Evolutionary conservation across 208 protist species (phyloP), one percentile per base, ranked within the genome.

Genomic region (Crithidia mellificae): DNA sequence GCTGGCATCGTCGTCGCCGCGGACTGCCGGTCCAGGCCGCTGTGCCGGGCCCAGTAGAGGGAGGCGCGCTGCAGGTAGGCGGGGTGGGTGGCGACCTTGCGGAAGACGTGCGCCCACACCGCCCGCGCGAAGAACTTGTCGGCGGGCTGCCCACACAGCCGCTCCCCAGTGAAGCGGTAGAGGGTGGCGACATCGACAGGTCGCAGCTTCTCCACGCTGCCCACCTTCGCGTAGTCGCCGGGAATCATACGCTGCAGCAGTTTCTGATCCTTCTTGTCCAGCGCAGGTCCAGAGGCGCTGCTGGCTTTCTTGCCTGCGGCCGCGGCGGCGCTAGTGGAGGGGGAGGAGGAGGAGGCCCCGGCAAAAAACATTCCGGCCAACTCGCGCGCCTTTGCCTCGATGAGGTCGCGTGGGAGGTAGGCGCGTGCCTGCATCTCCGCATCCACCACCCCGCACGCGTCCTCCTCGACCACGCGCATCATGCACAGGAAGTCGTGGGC

Each of bases 381-480:
- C 47, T 86, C 72, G 19, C 65, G 52, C 11, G 70, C 77, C 59
- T 84, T 88, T 7, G 56, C 24, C 64, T 96, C 84, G 1, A 96
- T 52, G 41, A 84, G 72, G 14, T 78, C 70, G 39, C 74, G 77
- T 0, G 88, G 86, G 49, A 96, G 81, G 53, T 81, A 96, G 3
- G 91, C 69, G 9, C 84, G 83, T 2, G 87, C 84, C 61, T 88
- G 75, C 80, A 87, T 92, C 68, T 96, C 88, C 6, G 83, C 88
- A 53, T 96, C 88, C 34, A 53, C 59, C 41, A 91, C 59, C 20
- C 73, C 81, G 57, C 72, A 67, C 12, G 27, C 29, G 68, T 93
- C 84, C 63, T 94, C 91, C 58, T 94, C 91, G 15, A 90, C 88
- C 1, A 92, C 53, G 20, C 91, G 85, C 91, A 96, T 96, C 88